These are phyloP conservation scores for Tephrocybe sp. DNA, from an alignment of 768 basidiomycete genomes.

Conservation along the genomic window DNA sequence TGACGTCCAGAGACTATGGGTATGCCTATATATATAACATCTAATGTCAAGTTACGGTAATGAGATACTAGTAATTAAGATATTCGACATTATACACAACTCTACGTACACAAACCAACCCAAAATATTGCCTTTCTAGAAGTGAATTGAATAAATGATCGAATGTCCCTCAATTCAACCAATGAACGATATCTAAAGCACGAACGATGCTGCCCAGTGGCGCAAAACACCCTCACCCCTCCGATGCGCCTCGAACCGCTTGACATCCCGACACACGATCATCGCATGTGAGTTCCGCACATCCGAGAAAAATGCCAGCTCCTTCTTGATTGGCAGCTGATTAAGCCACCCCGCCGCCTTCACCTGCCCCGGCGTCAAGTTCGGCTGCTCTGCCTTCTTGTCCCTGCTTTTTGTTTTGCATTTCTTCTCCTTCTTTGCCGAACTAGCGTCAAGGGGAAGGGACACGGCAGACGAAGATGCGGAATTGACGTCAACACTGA, in stretches of 20 bases:
- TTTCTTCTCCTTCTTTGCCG: not conserved
- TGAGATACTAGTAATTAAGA: too few species aligned
- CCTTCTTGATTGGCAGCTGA: constrained; percentile 70
- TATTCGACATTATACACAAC: too few species aligned
- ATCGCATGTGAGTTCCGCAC: constrained; percentile 69
- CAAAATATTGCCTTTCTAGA: too few species aligned
- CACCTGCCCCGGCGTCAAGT: constrained; percentile 57
- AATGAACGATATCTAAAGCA: too few species aligned
- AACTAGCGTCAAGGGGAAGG: not conserved
- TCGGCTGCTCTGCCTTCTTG: constrained; percentile 33
- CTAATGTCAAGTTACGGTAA: too few species aligned
- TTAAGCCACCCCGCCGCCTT: constrained; percentile 63
- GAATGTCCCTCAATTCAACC: too few species aligned
- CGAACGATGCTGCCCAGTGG: too few species aligned
- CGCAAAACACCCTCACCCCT: constrained; percentile 64
- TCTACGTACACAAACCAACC: too few species aligned
- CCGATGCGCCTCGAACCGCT: constrained; percentile 56
- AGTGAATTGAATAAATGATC: too few species aligned
- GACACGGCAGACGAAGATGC: not conserved
- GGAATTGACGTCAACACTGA: not conserved
- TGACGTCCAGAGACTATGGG: too few species aligned
- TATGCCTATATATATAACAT: too few species aligned
- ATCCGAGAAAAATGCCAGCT: constrained; percentile 60
- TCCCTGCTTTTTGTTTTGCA: not conserved
- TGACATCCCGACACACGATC: constrained; percentile 69